These are phyloP conservation scores for Trematosphaeria pertusa DNA, from an alignment of 2,329 filamentous ascomycete species.

Conservation along the genomic window DNA sequence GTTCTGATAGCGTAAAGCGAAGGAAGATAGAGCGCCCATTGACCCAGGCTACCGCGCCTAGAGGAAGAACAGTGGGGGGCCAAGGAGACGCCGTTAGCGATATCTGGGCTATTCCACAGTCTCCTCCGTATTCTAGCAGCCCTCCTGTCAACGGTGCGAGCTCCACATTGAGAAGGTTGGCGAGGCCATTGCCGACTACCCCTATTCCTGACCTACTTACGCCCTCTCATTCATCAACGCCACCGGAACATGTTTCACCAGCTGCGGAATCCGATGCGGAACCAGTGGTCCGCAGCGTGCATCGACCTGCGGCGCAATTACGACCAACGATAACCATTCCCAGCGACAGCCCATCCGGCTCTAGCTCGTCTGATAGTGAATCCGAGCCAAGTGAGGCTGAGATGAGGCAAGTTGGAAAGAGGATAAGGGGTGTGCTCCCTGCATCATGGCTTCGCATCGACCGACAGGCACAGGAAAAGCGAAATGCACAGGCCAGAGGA, in stretches of 20 bases:
- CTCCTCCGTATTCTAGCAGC: conserved; percentile 49
- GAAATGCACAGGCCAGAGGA: conserved; percentile 21
- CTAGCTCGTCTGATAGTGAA: conserved; percentile 30
- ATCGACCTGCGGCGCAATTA: conserved; percentile 16
- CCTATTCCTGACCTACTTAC: conserved; percentile 34
- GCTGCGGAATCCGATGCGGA: conserved; percentile 31
- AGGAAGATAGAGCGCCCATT: conserved; percentile 26
- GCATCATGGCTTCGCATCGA: conserved; percentile 60
- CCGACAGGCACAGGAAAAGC: conserved; percentile 42
- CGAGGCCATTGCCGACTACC: conserved; percentile 7
- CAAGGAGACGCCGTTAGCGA: conserved; percentile 21
- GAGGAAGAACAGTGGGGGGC: conserved; percentile 17
- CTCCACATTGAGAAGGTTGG: conserved; percentile 10
- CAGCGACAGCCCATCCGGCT: conserved; percentile 27
- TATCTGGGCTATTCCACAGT: conserved; percentile 50
- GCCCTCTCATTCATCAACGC: conserved; percentile 40
- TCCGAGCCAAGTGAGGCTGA: conserved; percentile 40
- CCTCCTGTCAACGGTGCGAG: conserved; percentile 20
- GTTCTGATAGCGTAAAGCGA: conserved; percentile 26
- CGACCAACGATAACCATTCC: conserved; percentile 23
- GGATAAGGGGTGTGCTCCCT: conserved; percentile 57
- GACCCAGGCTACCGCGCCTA: conserved; percentile 14
- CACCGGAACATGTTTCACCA: conserved; percentile 24
- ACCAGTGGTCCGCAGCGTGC: conserved; percentile 18
- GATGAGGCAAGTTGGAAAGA: conserved; percentile 46